Evolutionary conservation across 768 basidiomycete species (phyloP).

Genomic region (Pleurotus eryngii): DNA sequence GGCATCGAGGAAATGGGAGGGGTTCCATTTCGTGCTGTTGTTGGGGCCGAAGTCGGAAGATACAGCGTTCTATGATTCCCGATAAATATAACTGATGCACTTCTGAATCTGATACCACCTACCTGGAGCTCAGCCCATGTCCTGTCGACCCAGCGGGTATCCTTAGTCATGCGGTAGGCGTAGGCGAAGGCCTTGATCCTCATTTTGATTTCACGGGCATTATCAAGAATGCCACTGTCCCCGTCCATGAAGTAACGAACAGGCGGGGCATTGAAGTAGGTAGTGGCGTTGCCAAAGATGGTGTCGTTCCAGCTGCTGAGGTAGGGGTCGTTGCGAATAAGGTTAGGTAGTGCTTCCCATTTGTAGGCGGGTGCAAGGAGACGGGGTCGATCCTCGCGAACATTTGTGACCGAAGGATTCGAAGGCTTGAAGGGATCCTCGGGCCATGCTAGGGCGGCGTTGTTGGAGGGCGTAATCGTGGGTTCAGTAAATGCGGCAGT

Average conservation of each 20-base stretch:
- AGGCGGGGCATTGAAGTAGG: constrained; percentile 60
- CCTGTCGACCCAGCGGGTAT: constrained; percentile 89
- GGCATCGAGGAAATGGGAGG: constrained; percentile 84
- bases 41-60: constrained; percentile 61
- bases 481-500: constrained; percentile 66
- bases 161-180: constrained; percentile 85
- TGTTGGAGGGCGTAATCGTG: constrained; percentile 61
- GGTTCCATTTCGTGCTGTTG: constrained; percentile 76
- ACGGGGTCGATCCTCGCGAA: constrained; percentile 81
- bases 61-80: constrained; percentile 58
- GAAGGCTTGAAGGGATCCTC: constrained; percentile 70
- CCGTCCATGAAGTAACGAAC: constrained; percentile 76
- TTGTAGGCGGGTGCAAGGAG: constrained; percentile 90
- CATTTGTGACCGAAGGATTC: constrained; percentile 53
- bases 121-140: constrained; percentile 82
- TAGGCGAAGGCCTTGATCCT: constrained; percentile 92
- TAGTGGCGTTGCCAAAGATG: constrained; percentile 85
- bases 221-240: constrained; percentile 88
- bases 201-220: constrained; percentile 84
- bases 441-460: constrained; percentile 66
- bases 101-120: constrained; percentile 21
- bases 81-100: not conserved
- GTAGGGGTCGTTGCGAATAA: constrained; percentile 85
- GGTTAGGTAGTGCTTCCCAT: constrained; percentile 75
- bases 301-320: constrained; percentile 85